phyloP scores from a whole-genome alignment of 1,139 yeast species.

The Nakaseomyces delphensis region DNA sequence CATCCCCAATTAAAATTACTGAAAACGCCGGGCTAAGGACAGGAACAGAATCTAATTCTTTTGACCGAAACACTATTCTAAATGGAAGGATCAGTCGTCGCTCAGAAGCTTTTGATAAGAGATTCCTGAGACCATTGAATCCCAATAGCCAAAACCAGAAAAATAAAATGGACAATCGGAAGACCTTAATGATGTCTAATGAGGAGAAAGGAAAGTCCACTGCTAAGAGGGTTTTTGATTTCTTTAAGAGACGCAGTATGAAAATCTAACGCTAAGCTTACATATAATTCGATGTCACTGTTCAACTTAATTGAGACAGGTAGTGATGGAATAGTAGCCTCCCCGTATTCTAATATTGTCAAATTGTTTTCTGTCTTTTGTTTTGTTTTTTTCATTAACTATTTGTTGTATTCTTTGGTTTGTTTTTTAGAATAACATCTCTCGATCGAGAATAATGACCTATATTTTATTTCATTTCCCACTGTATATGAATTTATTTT shows the following conservation, averaged over 20 bases:
- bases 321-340: too few relatives aligned
- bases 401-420: too few relatives aligned
- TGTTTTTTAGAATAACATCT: too few relatives aligned
- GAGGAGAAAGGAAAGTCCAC: constrained; percentile 41
- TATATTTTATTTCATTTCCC: too few relatives aligned
- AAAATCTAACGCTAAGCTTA: constrained; percentile 26
- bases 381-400: too few relatives aligned
- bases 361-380: too few relatives aligned
- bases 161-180: background rate
- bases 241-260: constrained; percentile 68
- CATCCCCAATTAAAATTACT: background rate
- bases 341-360: too few relatives aligned
- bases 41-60: background rate
- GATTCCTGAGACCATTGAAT: background rate
- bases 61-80: background rate
- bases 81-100: background rate
- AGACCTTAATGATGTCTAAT: background rate
- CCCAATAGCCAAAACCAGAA: background rate
- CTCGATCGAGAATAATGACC: too few relatives aligned
- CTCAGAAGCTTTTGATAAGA: background rate
- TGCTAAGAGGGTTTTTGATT: constrained; percentile 71
- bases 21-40: background rate
- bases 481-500: too few relatives aligned
- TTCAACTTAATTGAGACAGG: background rate
- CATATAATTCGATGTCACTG: too few relatives aligned